A percentile compares a stretch with the other conserved stretches of the same genome.
phyloP scores from a whole-genome alignment of 495 filamentous ascomycete genomes.

The Trichoderma reesei region DNA sequence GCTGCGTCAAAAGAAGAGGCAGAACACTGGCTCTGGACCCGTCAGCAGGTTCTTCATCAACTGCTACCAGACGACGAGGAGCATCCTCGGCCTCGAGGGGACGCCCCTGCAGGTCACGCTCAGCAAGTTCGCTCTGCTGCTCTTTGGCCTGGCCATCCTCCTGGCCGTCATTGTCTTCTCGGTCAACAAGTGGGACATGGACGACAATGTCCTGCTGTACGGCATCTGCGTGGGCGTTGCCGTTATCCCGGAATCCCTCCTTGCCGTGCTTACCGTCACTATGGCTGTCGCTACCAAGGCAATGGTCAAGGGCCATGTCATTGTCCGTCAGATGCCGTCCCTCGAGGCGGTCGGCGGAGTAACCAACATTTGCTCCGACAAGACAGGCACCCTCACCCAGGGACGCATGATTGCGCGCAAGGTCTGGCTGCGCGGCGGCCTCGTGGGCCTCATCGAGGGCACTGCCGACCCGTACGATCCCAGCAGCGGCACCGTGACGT shows the following conservation, averaged over 20 bases:
- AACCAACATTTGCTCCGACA: slow-evolving; percentile 52
- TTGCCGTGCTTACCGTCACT: slow-evolving; percentile 67
- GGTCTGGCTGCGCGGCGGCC: slow-evolving; percentile 33
- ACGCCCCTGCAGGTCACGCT: slow-evolving; percentile 61
- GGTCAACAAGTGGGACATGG: slow-evolving; percentile 48
- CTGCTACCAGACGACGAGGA: slow-evolving; percentile 26
- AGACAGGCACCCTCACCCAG: slow-evolving; percentile 55
- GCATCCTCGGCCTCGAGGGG: slow-evolving; percentile 55
- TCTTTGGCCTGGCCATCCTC: slow-evolving; percentile 61
- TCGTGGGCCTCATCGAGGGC: slow-evolving; percentile 24
- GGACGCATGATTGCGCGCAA: slow-evolving; percentile 49
- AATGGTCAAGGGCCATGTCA: slow-evolving; percentile 60
- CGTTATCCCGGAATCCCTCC: slow-evolving; percentile 67
- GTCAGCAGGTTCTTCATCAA: slow-evolving; percentile 22
- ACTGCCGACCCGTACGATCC: slow-evolving; percentile 44
- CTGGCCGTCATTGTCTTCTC: slow-evolving; percentile 60
- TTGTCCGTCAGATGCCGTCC: slow-evolving; percentile 56
- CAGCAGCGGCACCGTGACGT: slow-evolving; percentile 25
- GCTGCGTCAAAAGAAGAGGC: slow-evolving; percentile 34
- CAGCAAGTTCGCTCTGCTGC: slow-evolving; percentile 57
- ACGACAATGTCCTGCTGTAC: slow-evolving; percentile 58
- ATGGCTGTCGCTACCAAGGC: slow-evolving; percentile 64
- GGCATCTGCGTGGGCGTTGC: slow-evolving; percentile 56
- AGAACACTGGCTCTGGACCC: slow-evolving; percentile 22
- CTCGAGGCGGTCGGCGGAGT: slow-evolving; percentile 53